phyloP scores from a whole-genome alignment of 129 eudicot genomes.

The Scalesia atractyloides region DNA sequence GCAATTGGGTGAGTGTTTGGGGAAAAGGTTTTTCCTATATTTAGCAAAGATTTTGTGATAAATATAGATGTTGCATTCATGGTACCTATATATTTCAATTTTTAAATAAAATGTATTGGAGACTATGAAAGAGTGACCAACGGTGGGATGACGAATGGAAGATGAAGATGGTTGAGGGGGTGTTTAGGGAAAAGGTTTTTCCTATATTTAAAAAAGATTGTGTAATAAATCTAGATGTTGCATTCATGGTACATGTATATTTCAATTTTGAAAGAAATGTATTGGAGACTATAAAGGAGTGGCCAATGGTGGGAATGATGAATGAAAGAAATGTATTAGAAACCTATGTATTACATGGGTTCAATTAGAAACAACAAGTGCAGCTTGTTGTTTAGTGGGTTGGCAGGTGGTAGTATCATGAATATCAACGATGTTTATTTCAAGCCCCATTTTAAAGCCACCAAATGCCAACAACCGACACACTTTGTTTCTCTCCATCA shows the following conservation, averaged over 20 bases:
- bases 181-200: slow-evolving; percentile 24
- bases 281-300: slow-evolving; percentile 26
- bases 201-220: slow-evolving; percentile 45
- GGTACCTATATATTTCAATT: not conserved
- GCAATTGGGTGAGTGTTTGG: slow-evolving; percentile 29
- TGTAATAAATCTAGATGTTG: slow-evolving; percentile 54
- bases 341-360: no score
- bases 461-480: slow-evolving; percentile 43
- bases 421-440: not conserved
- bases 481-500: slow-evolving; percentile 67
- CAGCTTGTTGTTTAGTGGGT: no score
- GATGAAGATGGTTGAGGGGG: no score
- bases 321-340: slow-evolving; percentile 20
- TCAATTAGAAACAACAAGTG: no score
- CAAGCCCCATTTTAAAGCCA: slow-evolving; percentile 31
- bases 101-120: slow-evolving; percentile 18
- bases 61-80: slow-evolving; percentile 56
- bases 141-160: no score
- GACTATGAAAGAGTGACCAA: no score
- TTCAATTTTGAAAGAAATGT: slow-evolving; percentile 2
- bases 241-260: slow-evolving; percentile 39
- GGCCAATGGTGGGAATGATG: slow-evolving; percentile 40
- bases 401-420: not conserved
- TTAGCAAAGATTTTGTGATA: slow-evolving; percentile 53
- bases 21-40: slow-evolving; percentile 37